Evolutionary conservation across 257 asterid species (phyloP).

Genomic region (Craterostigma plantagineum): DNA sequence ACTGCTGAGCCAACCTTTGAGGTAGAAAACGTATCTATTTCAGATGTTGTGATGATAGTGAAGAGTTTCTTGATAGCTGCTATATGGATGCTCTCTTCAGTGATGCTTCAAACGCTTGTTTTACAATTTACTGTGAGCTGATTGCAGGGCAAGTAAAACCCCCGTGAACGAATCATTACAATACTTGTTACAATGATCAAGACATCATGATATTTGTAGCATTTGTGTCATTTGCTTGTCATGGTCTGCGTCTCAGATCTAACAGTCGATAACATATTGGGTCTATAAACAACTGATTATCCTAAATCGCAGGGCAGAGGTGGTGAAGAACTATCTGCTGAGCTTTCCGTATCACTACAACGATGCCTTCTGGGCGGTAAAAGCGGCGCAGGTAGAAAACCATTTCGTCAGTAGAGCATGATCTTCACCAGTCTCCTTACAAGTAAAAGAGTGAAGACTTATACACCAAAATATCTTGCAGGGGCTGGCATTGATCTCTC

Average conservation of each 20-base stretch:
- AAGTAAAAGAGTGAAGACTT: background rate
- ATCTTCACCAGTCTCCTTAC: constrained; percentile 1
- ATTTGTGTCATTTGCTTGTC: no score
- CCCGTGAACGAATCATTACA: no score
- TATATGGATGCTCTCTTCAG: no score
- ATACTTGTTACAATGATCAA: no score
- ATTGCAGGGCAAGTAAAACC: no score
- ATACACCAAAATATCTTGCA: constrained; percentile 14
- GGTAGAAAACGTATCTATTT: constrained; percentile 20
- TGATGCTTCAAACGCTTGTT: no score
- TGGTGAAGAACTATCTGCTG: constrained; percentile 67
- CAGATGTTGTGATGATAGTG: background rate
- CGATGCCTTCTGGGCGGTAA: constrained; percentile 76
- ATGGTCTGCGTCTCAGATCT: no score
- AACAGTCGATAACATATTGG: no score
- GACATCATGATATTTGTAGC: no score
- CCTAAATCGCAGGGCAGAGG: constrained; percentile 62
- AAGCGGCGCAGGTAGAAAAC: constrained; percentile 67
- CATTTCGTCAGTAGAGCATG: background rate
- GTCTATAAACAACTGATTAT: background rate
- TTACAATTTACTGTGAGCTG: no score
- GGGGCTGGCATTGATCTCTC: constrained; percentile 83
- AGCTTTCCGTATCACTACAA: constrained; percentile 68
- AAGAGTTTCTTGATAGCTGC: no score
- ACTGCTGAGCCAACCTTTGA: constrained; percentile 86